Evolutionary conservation across 306 rosid genomes (phyloP).

Genomic region (Cicer cuneatum): DNA sequence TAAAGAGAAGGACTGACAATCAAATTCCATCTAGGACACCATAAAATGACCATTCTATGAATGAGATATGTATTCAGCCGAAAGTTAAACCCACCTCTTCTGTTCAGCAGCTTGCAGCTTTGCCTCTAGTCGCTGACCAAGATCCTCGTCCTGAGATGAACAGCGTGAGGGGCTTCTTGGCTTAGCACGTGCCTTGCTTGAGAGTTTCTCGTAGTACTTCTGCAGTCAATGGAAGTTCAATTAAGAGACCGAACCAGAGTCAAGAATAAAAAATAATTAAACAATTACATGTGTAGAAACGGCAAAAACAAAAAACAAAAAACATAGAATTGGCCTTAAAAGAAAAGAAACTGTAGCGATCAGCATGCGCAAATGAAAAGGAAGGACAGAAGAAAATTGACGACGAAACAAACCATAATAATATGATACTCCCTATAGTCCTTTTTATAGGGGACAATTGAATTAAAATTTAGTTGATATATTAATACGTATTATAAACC

Average conservation of each 20-base stretch:
- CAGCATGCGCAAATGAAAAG: slow-evolving; percentile 25
- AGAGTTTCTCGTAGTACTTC: slow-evolving; percentile 77
- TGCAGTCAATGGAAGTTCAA: slow-evolving; percentile 46
- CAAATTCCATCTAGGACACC: background rate
- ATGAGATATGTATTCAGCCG: slow-evolving; percentile 5
- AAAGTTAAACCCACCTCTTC: slow-evolving; percentile 64
- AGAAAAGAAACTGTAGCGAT: slow-evolving; percentile 13
- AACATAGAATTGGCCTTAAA: slow-evolving; percentile 13
- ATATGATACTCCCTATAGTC: background rate
- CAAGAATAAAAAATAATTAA: background rate
- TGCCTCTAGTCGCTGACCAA: slow-evolving; percentile 86
- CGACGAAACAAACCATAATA: slow-evolving; percentile 16
- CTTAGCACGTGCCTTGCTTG: slow-evolving; percentile 89
- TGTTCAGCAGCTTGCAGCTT: slow-evolving; percentile 92
- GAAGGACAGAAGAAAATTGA: background rate
- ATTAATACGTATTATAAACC: too few relatives aligned
- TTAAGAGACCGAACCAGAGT: slow-evolving; percentile 10
- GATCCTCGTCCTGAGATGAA: slow-evolving; percentile 78
- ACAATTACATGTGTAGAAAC: background rate
- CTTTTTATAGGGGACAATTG: too few relatives aligned
- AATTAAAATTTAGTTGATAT: too few relatives aligned
- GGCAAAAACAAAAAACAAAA: background rate
- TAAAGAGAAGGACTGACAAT: background rate
- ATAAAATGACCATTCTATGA: slow-evolving; percentile 9
- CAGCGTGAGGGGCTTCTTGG: slow-evolving; percentile 76